Evolutionary conservation across 148 eudicot species (phyloP), one percentile per base, ranked within the genome.

Genomic region (Arbutus unedo): DNA sequence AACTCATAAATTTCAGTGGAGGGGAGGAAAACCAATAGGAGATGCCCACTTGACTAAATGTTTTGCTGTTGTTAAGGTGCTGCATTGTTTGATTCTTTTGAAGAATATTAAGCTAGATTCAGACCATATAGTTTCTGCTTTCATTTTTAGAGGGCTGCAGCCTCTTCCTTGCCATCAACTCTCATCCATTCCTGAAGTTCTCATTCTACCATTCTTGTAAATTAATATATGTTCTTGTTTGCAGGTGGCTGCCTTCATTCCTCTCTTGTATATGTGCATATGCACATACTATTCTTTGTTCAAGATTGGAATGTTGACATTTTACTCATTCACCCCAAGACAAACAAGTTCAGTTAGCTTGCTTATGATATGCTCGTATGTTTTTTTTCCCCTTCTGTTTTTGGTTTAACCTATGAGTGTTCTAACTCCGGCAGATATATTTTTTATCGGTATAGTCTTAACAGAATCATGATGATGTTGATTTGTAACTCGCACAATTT

Each of bases 281-380:
- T 96, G 99, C 88, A 96, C 99, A 76, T 96, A 96, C 83, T 96
- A 91, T 85, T 96, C 99, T 21, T 85, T 94, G 86, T 90, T 94
- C 89, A 91, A 96, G 87, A 82, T 96, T 71, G 98, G 99, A 78
- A 96, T 88, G 95, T 83, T 94, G 87, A 94, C 88, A 84, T 94
- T 96, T 81, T 96, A 94, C 86, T 94, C 98, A 48, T 83, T 94
- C 85, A 96, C 95, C 25, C 98, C 99, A 75, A 91, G 94, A 76
- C 99, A 94, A 86, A 96, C 99, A 82, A 96, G 94, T 88, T 93
- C 99, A 60, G 99, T 96, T 89, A 93, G 93, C 88, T 89, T 96
- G 88, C 95, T 96, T 81, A 96, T 94, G 99, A 94, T 96, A 84
- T 94, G 98, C 92, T 92, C 96, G 99, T 96, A 91, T 62, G 94